phyloP scores from a whole-genome alignment of 345 rosid genomes.

The Clarkia xantiana region DNA sequence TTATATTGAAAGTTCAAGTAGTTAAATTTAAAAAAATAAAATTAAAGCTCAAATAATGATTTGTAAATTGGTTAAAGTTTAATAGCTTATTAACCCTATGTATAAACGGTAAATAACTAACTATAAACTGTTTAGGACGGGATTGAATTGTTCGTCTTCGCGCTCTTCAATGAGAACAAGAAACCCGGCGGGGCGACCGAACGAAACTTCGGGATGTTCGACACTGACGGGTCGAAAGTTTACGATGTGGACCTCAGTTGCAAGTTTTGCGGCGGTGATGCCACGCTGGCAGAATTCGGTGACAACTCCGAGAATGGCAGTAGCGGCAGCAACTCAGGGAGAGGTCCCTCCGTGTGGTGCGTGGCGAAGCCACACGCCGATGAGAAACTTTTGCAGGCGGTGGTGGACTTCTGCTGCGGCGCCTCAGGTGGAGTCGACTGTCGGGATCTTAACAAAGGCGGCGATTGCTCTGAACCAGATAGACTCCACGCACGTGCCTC shows the following conservation, averaged over 20 bases:
- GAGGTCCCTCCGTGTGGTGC: constrained; percentile 63
- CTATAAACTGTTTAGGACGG: too few relatives aligned
- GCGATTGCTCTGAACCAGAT: constrained; percentile 33
- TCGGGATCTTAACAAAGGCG: constrained; percentile 33
- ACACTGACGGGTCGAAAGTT: constrained; percentile 44
- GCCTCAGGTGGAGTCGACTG: constrained; percentile 64
- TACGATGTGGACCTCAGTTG: constrained; percentile 52
- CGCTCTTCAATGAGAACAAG: constrained; percentile 60
- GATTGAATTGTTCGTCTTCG: constrained; percentile 35
- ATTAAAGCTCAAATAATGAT: too few relatives aligned
- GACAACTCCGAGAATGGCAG: constrained; percentile 9
- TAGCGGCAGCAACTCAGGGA: constrained; percentile 10
- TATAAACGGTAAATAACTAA: too few relatives aligned
- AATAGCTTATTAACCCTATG: too few relatives aligned
- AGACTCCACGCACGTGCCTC: constrained; percentile 60
- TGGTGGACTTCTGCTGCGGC: constrained; percentile 49
- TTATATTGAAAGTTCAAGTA: too few relatives aligned
- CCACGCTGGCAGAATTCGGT: constrained; percentile 20
- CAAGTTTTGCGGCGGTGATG: constrained; percentile 27
- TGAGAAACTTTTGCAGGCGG: constrained; percentile 42
- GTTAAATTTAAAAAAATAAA: too few relatives aligned
- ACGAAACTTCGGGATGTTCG: constrained; percentile 49
- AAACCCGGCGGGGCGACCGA: constrained; percentile 33
- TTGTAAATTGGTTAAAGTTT: too few relatives aligned
- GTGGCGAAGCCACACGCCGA: constrained; percentile 60